Conservation (phyloP, 192 early-diverging fungal genomes). For the Linnemannia zychae region DNA sequence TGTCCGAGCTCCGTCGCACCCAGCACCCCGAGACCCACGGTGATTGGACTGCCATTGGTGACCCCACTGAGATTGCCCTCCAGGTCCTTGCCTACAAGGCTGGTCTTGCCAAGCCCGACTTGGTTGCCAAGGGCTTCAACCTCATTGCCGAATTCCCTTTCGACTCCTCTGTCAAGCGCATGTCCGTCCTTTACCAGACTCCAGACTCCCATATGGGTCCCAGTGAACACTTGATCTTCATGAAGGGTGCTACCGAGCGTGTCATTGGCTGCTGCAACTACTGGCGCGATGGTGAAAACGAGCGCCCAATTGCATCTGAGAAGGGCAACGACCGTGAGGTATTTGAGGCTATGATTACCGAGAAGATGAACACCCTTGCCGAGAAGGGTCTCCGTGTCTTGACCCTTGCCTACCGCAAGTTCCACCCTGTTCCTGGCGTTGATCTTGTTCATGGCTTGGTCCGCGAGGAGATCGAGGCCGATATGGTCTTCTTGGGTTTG, state of each 20-base stretch:
- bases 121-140: conserved; percentile 58
- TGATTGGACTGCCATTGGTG: conserved; percentile 84
- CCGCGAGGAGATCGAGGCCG: conserved; percentile 74
- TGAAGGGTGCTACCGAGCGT: conserved; percentile 95
- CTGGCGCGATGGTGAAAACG: conserved; percentile 61
- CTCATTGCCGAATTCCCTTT: conserved; percentile 68
- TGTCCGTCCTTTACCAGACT: conserved; percentile 82
- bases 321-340: conserved; percentile 59
- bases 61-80: conserved; percentile 95
- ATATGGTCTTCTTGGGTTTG: conserved; percentile 87
- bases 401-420: conserved; percentile 78
- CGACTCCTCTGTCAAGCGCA: conserved; percentile 86
- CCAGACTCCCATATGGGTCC: conserved; percentile 35
- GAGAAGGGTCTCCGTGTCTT: conserved; percentile 76
- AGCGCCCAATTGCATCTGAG: conserved; percentile 42
- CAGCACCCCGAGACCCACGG: conserved; percentile 62
- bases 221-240: conserved; percentile 67
- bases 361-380: conserved; percentile 69
- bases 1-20: conserved; percentile 76
- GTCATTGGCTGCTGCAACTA: conserved; percentile 79
- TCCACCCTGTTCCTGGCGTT: conserved; percentile 47
- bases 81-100: conserved; percentile 88
- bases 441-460: conserved; percentile 44
- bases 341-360: conserved; percentile 80
- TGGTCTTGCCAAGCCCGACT: conserved; percentile 77